Conservation (phyloP, 2,329 filamentous ascomycete genomes). For the Penicillium sp. region DNA sequence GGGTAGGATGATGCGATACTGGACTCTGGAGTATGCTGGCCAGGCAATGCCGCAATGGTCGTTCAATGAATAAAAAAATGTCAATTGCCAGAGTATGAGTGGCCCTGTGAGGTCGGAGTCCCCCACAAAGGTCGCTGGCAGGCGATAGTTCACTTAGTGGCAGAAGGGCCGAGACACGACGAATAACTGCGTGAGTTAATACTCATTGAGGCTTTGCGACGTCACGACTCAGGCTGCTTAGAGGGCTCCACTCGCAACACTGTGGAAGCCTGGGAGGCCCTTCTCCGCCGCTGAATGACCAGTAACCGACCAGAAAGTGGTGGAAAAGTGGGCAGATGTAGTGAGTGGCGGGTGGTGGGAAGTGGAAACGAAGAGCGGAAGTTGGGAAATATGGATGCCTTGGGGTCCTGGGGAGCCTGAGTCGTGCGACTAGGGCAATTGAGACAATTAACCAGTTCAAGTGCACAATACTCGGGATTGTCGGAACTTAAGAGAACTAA, state of each 20-base stretch:
- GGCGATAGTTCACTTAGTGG: neutral
- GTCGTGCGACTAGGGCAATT: too few relatives aligned
- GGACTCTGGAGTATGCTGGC: too few relatives aligned
- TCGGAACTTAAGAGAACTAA: neutral
- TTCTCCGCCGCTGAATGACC: neutral
- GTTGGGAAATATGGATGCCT: slow-evolving; percentile 1
- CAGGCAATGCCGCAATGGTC: too few relatives aligned
- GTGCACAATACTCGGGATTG: too few relatives aligned
- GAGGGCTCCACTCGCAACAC: neutral
- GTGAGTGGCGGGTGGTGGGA: neutral
- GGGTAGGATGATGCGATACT: too few relatives aligned
- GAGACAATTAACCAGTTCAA: too few relatives aligned
- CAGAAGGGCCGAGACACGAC: neutral
- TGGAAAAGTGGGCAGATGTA: neutral
- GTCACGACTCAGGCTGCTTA: neutral
- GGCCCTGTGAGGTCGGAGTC: neutral
- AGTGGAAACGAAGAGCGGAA: neutral
- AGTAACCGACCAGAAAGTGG: neutral
- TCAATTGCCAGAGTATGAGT: neutral
- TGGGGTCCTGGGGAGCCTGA: neutral
- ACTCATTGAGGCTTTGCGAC: neutral
- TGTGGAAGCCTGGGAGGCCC: neutral
- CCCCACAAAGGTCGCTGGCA: neutral
- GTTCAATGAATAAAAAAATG: neutral
- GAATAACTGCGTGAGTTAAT: neutral